phyloP scores from a whole-genome alignment of 176 grass and related monocot species.

The Oryza nivara region DNA sequence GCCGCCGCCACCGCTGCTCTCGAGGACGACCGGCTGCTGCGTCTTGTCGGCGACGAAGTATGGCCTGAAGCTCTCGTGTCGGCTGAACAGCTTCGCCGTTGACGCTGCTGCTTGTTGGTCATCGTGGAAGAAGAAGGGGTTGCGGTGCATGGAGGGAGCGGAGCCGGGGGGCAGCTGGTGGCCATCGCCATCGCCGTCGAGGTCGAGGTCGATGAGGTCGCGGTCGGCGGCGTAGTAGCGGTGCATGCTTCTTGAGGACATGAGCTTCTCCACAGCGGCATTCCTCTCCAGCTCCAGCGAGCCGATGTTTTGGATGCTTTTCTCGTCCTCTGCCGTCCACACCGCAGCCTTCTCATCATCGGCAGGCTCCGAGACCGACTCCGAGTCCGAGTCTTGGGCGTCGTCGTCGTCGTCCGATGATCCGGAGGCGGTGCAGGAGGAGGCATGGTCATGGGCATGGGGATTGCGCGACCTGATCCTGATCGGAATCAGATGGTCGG shows the following conservation, averaged over 20 bases:
- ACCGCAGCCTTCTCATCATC: slow-evolving; percentile 4
- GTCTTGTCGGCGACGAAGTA: slow-evolving; percentile 47
- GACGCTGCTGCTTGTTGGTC: neutral
- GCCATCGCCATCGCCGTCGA: neutral
- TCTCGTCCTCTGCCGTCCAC: slow-evolving; percentile 57
- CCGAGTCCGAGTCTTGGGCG: neutral
- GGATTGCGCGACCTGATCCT: neutral
- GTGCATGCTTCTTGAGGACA: slow-evolving; percentile 32
- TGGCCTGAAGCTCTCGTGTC: slow-evolving; percentile 67
- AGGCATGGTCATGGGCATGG: neutral
- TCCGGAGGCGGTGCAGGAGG: neutral
- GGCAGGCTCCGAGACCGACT: no score
- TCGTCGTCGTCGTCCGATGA: no score
- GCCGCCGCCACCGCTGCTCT: slow-evolving; percentile 14
- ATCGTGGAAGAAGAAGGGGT: slow-evolving; percentile 38
- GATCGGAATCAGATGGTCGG: neutral
- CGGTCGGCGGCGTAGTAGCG: slow-evolving; percentile 27
- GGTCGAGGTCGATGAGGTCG: slow-evolving; percentile 50
- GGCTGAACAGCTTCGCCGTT: slow-evolving; percentile 14
- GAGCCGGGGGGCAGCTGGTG: slow-evolving; percentile 41
- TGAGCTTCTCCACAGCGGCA: slow-evolving; percentile 57
- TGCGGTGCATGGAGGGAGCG: slow-evolving; percentile 51
- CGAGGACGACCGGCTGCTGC: neutral
- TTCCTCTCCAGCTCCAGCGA: slow-evolving; percentile 60
- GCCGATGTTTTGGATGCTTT: slow-evolving; percentile 51